A percentile compares a stretch with the other conserved stretches of the same genome.
These are phyloP conservation scores for Coemansia sp. DNA, from an alignment of 192 early-diverging fungal species.

Conservation along the genomic window DNA sequence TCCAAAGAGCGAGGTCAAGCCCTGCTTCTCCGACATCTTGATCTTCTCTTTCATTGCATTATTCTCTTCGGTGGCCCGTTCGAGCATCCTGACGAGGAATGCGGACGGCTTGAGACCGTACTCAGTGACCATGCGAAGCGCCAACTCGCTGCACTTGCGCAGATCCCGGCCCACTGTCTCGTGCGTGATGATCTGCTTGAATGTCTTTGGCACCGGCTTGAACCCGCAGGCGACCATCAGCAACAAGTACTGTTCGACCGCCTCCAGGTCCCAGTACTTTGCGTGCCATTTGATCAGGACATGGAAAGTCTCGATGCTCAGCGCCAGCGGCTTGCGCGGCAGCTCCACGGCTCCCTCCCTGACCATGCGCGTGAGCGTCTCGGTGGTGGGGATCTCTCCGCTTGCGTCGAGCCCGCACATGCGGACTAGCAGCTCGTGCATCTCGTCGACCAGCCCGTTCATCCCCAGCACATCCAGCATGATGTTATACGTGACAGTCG, in stretches of 20 bases:
- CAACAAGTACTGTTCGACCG: slow-evolving; percentile 10
- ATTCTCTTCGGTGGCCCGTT: slow-evolving; percentile 11
- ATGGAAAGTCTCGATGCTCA: slow-evolving; percentile 28
- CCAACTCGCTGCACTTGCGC: slow-evolving; percentile 17
- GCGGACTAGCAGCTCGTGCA: slow-evolving; percentile 21
- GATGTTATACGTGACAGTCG: slow-evolving; percentile 16
- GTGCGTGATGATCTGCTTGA: slow-evolving; percentile 24
- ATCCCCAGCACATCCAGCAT: slow-evolving; percentile 46
- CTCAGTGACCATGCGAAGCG: not conserved
- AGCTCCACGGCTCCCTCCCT: not conserved
- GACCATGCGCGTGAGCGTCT: not conserved
- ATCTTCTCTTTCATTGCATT: slow-evolving; percentile 34
- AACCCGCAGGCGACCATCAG: slow-evolving; percentile 25
- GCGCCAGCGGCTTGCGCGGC: not conserved
- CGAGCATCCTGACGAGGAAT: slow-evolving; percentile 8
- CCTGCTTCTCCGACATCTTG: slow-evolving; percentile 8
- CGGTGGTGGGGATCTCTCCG: not conserved
- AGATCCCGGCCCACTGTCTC: slow-evolving; percentile 19
- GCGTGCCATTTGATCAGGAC: slow-evolving; percentile 42
- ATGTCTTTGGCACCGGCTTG: slow-evolving; percentile 12
- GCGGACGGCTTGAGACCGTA: slow-evolving; percentile 5
- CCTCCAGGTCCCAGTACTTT: slow-evolving; percentile 43
- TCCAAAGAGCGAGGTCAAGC: not conserved
- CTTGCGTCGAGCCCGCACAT: slow-evolving; percentile 3
- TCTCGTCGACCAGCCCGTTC: slow-evolving; percentile 47